Percentiles rank a stretch among this genome's conserved stretches.
Conservation (phyloP, 805 yeast genomes). For the Wickerhamiella occidentalis region DNA sequence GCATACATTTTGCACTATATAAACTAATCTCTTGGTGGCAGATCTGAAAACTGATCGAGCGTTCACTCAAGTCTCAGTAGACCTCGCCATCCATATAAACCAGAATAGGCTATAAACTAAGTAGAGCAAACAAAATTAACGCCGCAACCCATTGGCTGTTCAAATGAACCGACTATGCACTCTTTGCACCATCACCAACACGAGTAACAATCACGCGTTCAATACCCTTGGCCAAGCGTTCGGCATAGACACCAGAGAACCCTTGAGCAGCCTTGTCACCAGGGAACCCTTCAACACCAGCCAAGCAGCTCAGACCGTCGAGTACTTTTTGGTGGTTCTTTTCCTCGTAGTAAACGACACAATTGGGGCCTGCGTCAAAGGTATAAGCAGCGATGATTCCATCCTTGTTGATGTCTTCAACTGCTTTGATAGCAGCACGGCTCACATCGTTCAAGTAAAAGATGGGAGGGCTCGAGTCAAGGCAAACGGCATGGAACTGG, state of each 20-base stretch:
- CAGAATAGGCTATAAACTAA: no score
- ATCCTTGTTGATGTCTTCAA: constrained; percentile 61
- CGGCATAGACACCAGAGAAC: constrained; percentile 31
- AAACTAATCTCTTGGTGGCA: no score
- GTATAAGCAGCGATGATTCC: constrained; percentile 86
- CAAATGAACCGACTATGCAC: no score
- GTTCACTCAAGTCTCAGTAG: no score
- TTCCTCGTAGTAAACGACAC: constrained; percentile 79
- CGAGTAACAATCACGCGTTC: constrained; percentile 71
- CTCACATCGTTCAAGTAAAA: constrained; percentile 89
- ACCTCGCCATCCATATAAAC: no score
- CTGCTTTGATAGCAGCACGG: constrained; percentile 61
- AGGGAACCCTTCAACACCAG: constrained; percentile 52
- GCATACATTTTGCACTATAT: no score
- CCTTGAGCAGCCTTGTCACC: constrained; percentile 24
- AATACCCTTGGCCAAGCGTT: constrained; percentile 54
- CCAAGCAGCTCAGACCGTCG: constrained; percentile 47
- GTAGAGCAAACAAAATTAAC: no score
- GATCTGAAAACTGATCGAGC: no score
- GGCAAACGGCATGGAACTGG: constrained; percentile 95
- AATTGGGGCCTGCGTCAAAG: constrained; percentile 98
- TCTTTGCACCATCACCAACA: constrained; percentile 41
- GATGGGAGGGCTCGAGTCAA: constrained; percentile 92
- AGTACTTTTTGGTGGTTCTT: constrained; percentile 63
- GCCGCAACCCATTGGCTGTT: no score